phyloP scores from a whole-genome alignment of 1,284 basidiomycete species.

The Ceraceosorus bombacis region DNA sequence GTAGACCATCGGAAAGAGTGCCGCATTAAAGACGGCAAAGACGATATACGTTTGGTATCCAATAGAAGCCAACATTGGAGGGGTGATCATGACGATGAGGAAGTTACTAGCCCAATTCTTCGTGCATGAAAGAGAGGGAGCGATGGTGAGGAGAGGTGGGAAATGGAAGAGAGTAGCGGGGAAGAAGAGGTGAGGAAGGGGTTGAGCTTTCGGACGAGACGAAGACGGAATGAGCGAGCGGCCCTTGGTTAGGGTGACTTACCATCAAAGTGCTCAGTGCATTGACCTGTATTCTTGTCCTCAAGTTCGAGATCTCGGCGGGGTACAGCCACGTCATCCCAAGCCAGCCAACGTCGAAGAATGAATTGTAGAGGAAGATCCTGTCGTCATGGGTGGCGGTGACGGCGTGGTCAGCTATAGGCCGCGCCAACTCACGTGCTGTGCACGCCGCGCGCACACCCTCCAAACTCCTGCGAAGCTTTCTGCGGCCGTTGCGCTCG shows the following conservation, averaged over 20 bases:
- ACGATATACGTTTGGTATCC: slow-evolving; percentile 52
- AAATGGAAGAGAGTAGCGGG: slow-evolving; percentile 8
- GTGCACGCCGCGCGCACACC: too few species aligned
- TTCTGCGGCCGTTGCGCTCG: neutral
- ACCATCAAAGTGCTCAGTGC: neutral
- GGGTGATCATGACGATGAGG: slow-evolving; percentile 55
- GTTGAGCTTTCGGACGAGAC: neutral
- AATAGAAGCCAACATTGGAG: slow-evolving; percentile 48
- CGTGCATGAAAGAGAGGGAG: slow-evolving; percentile 8
- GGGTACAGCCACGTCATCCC: slow-evolving; percentile 48
- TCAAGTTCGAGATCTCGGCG: slow-evolving; percentile 43
- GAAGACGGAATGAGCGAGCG: neutral
- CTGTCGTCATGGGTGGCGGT: too few species aligned
- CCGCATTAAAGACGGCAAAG: slow-evolving; percentile 45
- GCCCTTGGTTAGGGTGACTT: too few species aligned
- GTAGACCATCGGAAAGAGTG: slow-evolving; percentile 44
- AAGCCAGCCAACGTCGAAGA: slow-evolving; percentile 45
- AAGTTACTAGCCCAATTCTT: slow-evolving; percentile 35
- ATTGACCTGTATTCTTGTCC: slow-evolving; percentile 40
- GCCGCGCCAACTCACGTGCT: too few species aligned
- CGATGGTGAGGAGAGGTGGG: slow-evolving; percentile 12
- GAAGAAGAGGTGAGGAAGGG: slow-evolving; percentile 6
- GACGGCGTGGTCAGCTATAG: too few species aligned
- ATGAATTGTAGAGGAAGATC: slow-evolving; percentile 35
- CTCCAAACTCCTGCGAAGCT: neutral